Evolutionary conservation across 2,329 filamentous ascomycete genomes (phyloP).

Genomic region (Fusarium praegraminearum): DNA sequence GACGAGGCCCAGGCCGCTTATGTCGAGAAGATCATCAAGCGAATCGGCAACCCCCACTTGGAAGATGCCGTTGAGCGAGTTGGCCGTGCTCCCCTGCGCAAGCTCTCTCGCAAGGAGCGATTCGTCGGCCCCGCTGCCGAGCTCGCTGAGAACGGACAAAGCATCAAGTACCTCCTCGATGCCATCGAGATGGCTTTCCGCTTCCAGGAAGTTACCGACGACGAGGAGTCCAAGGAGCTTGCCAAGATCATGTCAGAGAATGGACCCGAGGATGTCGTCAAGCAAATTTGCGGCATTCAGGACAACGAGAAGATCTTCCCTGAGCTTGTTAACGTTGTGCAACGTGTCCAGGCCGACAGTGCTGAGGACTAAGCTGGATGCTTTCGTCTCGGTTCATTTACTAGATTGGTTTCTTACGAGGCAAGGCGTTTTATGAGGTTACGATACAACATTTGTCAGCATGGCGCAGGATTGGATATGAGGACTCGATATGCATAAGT

Average conservation of each 20-base stretch:
- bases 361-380: constrained; percentile 57
- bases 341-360: constrained; percentile 81
- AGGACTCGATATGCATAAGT: constrained; percentile 13
- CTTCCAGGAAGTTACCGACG: constrained; percentile 93
- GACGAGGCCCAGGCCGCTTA: constrained; percentile 83
- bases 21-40: constrained; percentile 89
- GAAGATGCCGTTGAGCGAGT: constrained; percentile 96
- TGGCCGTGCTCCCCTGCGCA: constrained; percentile 92
- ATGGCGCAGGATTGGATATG: constrained; percentile 43
- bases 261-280: constrained; percentile 78
- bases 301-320: constrained; percentile 80
- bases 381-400: not conserved
- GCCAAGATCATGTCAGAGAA: constrained; percentile 85
- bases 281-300: constrained; percentile 85
- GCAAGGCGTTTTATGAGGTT: constrained; percentile 46
- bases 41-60: constrained; percentile 93
- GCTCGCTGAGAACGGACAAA: constrained; percentile 83
- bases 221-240: constrained; percentile 89
- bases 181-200: constrained; percentile 92
- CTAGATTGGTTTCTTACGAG: constrained; percentile 2
- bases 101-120: constrained; percentile 93
- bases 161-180: constrained; percentile 79
- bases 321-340: constrained; percentile 80
- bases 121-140: constrained; percentile 93
- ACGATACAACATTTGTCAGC: constrained; percentile 42